Conservation (phyloP, 1,139 yeast species). For the Geotrichum restrictum region DNA sequence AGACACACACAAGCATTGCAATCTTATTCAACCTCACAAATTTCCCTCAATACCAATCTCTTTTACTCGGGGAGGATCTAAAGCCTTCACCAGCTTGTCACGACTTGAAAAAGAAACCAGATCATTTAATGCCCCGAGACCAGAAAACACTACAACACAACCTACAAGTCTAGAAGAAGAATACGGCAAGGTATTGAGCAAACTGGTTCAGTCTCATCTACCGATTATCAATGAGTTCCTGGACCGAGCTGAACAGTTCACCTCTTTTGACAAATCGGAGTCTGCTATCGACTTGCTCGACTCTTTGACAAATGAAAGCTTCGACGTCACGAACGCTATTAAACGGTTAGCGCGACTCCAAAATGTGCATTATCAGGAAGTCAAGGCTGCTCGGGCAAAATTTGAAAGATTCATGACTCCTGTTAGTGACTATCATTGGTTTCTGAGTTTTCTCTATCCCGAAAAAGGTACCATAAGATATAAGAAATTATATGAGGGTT, state of each 20-base stretch:
- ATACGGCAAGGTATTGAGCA: not conserved
- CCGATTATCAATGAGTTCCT: not conserved
- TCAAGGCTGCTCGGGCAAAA: constrained; percentile 18
- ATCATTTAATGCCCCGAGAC: too few species aligned
- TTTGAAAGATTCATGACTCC: constrained; percentile 24
- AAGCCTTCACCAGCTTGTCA: too few species aligned
- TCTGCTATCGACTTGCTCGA: constrained; percentile 8
- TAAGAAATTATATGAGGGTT: constrained; percentile 37
- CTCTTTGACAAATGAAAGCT: constrained; percentile 8
- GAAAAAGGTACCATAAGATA: constrained; percentile 18
- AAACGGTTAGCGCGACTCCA: constrained; percentile 14
- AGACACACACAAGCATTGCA: too few species aligned
- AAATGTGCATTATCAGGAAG: constrained; percentile 17
- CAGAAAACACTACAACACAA: not conserved
- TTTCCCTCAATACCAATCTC: too few species aligned
- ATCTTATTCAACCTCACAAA: too few species aligned
- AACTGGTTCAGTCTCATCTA: not conserved
- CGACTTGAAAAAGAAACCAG: too few species aligned
- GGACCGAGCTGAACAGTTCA: not conserved
- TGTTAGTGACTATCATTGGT: constrained; percentile 29
- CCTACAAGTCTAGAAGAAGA: constrained; percentile 6
- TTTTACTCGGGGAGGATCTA: too few species aligned
- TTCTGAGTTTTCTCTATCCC: constrained; percentile 44
- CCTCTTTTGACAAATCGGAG: not conserved
- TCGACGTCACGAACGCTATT: constrained; percentile 4